Base-by-base conservation (phyloP, 495 filamentous ascomycete genomes). In the Penicillium odoratum region DNA sequence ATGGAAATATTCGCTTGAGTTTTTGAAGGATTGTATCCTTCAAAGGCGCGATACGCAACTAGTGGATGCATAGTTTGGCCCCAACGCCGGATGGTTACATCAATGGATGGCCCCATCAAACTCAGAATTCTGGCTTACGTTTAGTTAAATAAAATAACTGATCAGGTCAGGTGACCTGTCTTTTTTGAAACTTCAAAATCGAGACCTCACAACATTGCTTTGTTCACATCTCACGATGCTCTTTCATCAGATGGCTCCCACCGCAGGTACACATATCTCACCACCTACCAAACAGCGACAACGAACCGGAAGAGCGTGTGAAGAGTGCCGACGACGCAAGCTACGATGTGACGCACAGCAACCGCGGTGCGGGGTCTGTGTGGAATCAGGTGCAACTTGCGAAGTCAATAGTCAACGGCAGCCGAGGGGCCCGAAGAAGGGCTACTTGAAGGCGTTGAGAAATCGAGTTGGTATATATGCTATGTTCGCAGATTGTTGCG, bases 341-440 rank as follows among this genome's bases (percentile, higher is more conserved):
- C 67, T 74, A 8, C 73, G 73, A 5, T 84, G 80, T 62, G 81
- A 85, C 61, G 71, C 81, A 33, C 71, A 79, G 29, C 74, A 74
- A 9, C 80, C 81, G 1, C 64, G 66, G 57, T 84, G 82, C 63
- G 70, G 77, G 29, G 77, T 75, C 4, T 85, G 81, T 58, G 70
- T 65, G 18, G 77, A 81, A 31, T 69, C 73, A 16, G 79, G 75
- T 9, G 68, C 79, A 36, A 59, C 65, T 28, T 84, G 82, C 63
- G 73, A 78, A 46, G 70, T 81, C 33, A n/a, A 28, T 15, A 76
- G 75, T 34, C 58, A 65, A 0, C 78, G 78, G 10, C 66, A 71
- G 29, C 70, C 73, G 21, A 65, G 82, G 8, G 81, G 82, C 0
- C 82, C 82, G 0, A n/a, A 82, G 55, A 83, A 79, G 51, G 81